Evolutionary conservation across 2,329 filamentous ascomycete species (phyloP), one percentile per base, ranked within the genome.

Genomic region (Verticillium dahliae): DNA sequence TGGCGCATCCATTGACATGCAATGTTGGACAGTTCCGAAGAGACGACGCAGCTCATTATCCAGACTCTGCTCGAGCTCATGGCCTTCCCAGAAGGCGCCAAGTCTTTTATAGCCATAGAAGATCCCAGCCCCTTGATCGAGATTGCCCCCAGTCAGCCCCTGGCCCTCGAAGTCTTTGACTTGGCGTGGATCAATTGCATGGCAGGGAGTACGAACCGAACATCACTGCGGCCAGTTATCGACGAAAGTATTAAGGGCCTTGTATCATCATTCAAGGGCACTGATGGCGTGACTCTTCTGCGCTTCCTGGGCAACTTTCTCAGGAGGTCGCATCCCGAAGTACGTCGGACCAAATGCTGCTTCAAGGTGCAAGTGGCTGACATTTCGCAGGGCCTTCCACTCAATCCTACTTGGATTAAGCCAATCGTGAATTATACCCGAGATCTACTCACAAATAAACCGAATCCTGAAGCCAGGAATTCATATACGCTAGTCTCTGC

Each of bases 401-500:
- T 61, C n/a, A 73, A 76, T 39, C 82, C 84, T 0, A 74, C 72
- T 63, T 89, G 86, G 86, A 76, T 88, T 13, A 71, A 70, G 9
- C 67, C 74, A 4, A 67, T 85, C 1, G 72, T 80, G 45, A 70
- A 66, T 15, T 78, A 83, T 60, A 79, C 89, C 64, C 79, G 78
- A 18, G 78, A 76, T 34, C 76, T 88, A 10, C 79, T 84, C n/a
- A 75, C 75, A 2, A 83, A 78, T 62, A 80, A 81, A 6, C 85
- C 86, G 58, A 84, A 81, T 1, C 73, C 80, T 2, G 77, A 80
- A 61, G 81, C 82, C 13, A 80, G 86, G 37, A 77, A 80, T 22
- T 83, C 86, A 3, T 88, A 86, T 68, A 86, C 82, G 9, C 83
- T 84, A 60, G 80, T 85, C 22, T 76, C 83, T 3, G 83, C 85